Base-by-base conservation (phyloP, 257 asterid species). In the Salvia hispanica region DNA sequence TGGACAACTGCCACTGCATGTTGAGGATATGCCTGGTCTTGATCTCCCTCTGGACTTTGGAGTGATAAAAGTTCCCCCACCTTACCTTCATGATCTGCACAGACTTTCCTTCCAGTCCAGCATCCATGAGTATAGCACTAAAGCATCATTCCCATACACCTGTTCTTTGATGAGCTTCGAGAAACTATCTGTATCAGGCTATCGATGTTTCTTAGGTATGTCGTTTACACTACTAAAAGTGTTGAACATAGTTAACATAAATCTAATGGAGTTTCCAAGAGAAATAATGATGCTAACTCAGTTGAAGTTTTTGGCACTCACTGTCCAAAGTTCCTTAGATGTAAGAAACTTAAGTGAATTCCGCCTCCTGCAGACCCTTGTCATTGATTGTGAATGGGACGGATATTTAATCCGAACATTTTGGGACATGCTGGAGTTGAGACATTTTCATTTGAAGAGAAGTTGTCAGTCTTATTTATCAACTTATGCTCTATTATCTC, bases 231-330 rank as follows among this genome's bases (percentile, higher is more conserved):
- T 72, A n/a, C 73, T 68, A 3, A 72, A 60, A 36, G 69, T 72
- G 15, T 53, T 79, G 69, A 56, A 79, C 40, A 51, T 79, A 14
- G 13, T 51, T 42, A 57, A 42, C 11, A 37, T 67, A 16, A 16
- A 39, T n/a, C 40, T 65, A 10, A 1, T 4, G 3, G 1, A 0
- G 0, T 2, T 72, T 10, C 84, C 78, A 33, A 0, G 9, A 0
- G 70, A 50, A 7, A 58, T 73, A 42, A 2, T 0, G 3, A 0
- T 2, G 9, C 25, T 68, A 0, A 16, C 14, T 56, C 44, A 2
- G 13, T 64, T 77, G 73, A 77, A 66, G 42, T 69, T 67, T 36
- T 12, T 77, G 70, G 67, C 79, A 12, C 65, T 77, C 21, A 51
- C 70, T 13, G 9, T 52, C 31, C 46, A 42, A 21, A 31, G 15